These are phyloP conservation scores for Syzygium aromaticum DNA, from an alignment of 345 rosid species.

Conservation along the genomic window DNA sequence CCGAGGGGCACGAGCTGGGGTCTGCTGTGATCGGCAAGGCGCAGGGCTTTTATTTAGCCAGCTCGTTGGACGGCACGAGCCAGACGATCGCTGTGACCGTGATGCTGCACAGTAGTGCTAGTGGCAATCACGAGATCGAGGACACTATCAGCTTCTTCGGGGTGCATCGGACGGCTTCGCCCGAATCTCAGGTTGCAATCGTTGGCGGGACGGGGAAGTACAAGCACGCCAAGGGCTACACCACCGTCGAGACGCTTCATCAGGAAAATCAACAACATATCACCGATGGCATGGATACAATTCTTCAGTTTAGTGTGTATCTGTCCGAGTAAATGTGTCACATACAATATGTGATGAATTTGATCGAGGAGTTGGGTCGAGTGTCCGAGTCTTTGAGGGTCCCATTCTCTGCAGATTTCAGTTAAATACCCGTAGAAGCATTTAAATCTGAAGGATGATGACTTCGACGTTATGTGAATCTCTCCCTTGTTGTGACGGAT, in stretches of 20 bases:
- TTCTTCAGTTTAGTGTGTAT: constrained; percentile 56
- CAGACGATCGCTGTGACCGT: constrained; percentile 64
- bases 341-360: not conserved
- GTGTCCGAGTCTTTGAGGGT: not conserved
- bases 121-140: constrained; percentile 27
- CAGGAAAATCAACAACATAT: constrained; percentile 65
- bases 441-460: not conserved
- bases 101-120: constrained; percentile 25
- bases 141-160: constrained; percentile 71
- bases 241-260: constrained; percentile 51
- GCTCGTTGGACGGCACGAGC: constrained; percentile 71
- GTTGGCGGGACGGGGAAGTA: constrained; percentile 85
- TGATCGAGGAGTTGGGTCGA: not conserved
- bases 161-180: constrained; percentile 61
- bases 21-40: constrained; percentile 68
- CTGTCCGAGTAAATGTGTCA: constrained; percentile 24
- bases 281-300: constrained; percentile 76
- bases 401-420: not conserved
- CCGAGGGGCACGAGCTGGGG: constrained; percentile 78
- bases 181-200: constrained; percentile 56
- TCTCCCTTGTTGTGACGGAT: no score
- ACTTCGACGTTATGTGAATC: not conserved
- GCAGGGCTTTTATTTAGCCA: constrained; percentile 77
- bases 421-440: not conserved
- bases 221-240: constrained; percentile 65